Conservation (phyloP, 2,329 filamentous ascomycete genomes). For the Nemania diffusa region DNA sequence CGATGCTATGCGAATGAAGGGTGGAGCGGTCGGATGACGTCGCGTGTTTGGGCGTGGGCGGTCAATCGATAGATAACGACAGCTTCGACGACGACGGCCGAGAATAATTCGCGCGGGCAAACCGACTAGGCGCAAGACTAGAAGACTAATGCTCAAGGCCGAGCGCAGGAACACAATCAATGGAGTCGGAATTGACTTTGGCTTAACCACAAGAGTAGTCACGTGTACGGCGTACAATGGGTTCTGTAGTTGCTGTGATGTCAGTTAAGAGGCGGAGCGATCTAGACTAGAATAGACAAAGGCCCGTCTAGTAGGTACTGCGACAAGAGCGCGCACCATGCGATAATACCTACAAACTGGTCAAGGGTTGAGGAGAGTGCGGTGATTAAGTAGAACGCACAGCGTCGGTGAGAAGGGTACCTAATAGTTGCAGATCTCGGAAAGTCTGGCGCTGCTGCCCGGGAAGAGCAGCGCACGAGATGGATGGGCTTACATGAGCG, state of each 20-base stretch:
- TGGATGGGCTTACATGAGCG: conserved; percentile 14
- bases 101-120: neutral
- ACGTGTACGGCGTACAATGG: conserved; percentile 7
- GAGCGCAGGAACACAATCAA: neutral
- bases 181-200: conserved; percentile 16
- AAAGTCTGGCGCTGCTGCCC: conserved; percentile 14
- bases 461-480: neutral
- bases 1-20: conserved; percentile 18
- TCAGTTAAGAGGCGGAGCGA: conserved; percentile 34
- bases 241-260: conserved; percentile 39
- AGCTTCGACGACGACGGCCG: neutral
- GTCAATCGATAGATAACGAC: conserved; percentile 16
- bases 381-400: neutral
- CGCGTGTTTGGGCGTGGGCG: conserved; percentile 27
- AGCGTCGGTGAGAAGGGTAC: neutral
- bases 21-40: conserved; percentile 38
- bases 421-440: conserved; percentile 31
- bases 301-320: conserved; percentile 43
- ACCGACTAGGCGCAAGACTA: conserved; percentile 1
- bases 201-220: conserved; percentile 1
- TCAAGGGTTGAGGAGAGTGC: neutral
- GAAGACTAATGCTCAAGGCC: neutral
- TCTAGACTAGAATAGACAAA: conserved; percentile 47
- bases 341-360: conserved; percentile 6
- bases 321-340: conserved; percentile 43